phyloP scores from a whole-genome alignment of 179 eudicot genomes.

The Patellifolia procumbens region DNA sequence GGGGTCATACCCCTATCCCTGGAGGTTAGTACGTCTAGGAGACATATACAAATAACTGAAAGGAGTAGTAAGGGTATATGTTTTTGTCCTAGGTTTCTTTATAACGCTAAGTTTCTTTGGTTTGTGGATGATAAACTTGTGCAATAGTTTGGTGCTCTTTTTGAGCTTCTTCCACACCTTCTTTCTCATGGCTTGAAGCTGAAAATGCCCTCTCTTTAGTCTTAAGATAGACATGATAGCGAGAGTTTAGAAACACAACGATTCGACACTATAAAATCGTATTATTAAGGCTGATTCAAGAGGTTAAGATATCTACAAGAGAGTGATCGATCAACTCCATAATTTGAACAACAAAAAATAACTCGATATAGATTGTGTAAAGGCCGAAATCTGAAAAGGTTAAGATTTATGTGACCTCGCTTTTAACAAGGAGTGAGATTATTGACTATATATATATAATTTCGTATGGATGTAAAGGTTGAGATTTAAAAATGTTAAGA shows the following conservation, averaged over 20 bases:
- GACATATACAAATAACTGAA: slow-evolving; percentile 1
- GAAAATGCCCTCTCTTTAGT: neutral
- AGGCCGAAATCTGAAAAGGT: neutral
- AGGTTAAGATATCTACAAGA: neutral
- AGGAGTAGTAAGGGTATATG: neutral
- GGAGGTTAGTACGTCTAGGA: neutral
- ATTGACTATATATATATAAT: too few species aligned
- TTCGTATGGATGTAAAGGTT: too few species aligned
- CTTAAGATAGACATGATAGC: slow-evolving; percentile 1
- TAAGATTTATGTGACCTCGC: too few species aligned
- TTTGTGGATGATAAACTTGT: slow-evolving; percentile 1
- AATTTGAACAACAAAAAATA: too few species aligned
- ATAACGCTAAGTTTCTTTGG: neutral
- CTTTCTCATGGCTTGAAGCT: slow-evolving; percentile 6
- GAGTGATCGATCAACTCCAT: neutral
- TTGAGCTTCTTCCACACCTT: slow-evolving; percentile 17
- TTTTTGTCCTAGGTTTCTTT: neutral
- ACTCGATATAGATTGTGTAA: too few species aligned
- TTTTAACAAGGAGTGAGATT: too few species aligned
- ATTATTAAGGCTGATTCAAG: neutral
- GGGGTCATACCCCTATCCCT: neutral
- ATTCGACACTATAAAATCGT: neutral
- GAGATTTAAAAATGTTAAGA: too few species aligned
- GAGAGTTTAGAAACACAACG: neutral
- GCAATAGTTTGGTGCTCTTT: slow-evolving; percentile 11